These are phyloP conservation scores for Amanita rubescens DNA, from an alignment of 768 basidiomycete genomes.

Conservation along the genomic window DNA sequence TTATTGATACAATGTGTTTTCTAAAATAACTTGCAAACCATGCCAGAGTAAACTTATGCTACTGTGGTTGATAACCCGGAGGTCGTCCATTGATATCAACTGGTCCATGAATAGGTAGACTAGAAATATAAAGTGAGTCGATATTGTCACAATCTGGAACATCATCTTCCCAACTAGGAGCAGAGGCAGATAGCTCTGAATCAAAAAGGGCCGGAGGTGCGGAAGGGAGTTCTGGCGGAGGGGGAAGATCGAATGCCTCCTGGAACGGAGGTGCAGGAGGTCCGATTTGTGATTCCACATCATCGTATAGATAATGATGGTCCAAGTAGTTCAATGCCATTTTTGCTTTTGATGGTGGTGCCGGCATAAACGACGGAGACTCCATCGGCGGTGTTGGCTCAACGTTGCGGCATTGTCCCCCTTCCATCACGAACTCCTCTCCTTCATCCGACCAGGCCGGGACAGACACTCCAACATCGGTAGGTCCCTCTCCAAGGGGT, in stretches of 20 bases:
- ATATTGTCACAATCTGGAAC: slow-evolving; percentile 1
- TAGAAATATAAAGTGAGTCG: not conserved
- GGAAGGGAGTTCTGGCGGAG: slow-evolving; percentile 16
- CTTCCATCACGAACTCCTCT: not conserved
- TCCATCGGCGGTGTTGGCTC: not conserved
- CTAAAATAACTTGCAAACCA: not conserved
- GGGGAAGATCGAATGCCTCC: slow-evolving; percentile 14
- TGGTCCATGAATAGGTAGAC: not conserved
- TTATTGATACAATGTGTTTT: slow-evolving; percentile 5
- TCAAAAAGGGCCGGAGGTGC: slow-evolving; percentile 10
- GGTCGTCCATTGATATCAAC: not conserved
- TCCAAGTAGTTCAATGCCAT: slow-evolving; percentile 33
- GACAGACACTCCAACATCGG: slow-evolving; percentile 30
- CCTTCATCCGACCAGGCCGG: slow-evolving; percentile 48
- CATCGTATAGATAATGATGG: slow-evolving; percentile 35
- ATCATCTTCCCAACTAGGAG: slow-evolving; percentile 14
- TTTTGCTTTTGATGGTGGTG: slow-evolving; percentile 38
- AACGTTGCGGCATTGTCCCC: not conserved
- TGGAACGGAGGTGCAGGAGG: slow-evolving; percentile 44
- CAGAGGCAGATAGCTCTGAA: slow-evolving; percentile 13
- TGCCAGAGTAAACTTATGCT: not conserved
- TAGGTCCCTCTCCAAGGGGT: slow-evolving; percentile 29
- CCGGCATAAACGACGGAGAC: slow-evolving; percentile 28
- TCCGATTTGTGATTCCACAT: slow-evolving; percentile 28
- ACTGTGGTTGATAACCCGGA: slow-evolving; percentile 3